phyloP scores from a whole-genome alignment of 352 stramenopile species.

The Pythium sukuiense region DNA sequence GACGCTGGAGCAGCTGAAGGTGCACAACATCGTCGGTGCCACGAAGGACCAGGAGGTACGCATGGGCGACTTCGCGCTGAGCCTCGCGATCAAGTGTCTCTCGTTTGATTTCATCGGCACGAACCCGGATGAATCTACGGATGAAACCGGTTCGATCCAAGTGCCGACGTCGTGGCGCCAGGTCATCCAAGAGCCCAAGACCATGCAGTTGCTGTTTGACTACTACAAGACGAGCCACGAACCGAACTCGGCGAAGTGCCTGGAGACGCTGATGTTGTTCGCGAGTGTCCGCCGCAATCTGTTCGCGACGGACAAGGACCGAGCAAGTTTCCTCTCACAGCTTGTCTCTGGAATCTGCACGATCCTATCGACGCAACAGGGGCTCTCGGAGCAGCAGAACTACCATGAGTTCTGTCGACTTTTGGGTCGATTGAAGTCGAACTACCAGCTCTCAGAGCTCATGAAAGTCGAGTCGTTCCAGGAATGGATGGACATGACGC shows the following conservation, averaged over 20 bases:
- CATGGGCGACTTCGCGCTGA: conserved; percentile 93
- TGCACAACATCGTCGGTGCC: conserved; percentile 81
- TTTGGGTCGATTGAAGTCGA: conserved; percentile 96
- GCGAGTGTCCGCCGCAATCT: conserved; percentile 95
- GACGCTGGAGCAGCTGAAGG: conserved; percentile 94
- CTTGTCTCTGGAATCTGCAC: conserved; percentile 93
- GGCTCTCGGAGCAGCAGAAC: conserved; percentile 98
- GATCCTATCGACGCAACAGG: conserved; percentile 94
- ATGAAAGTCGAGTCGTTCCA: conserved; percentile 96
- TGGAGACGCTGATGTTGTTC: conserved; percentile 96
- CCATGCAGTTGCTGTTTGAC: conserved; percentile 95
- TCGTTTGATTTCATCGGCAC: conserved; percentile 99
- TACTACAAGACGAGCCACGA: conserved; percentile 94
- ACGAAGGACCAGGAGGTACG: conserved; percentile 89
- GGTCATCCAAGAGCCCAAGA: conserved; percentile 93
- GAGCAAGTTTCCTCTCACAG: conserved; percentile 91
- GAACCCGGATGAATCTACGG: conserved; percentile 97
- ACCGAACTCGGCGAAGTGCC: conserved; percentile 93
- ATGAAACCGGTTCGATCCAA: conserved; percentile 97
- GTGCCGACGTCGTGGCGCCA: conserved; percentile 95
- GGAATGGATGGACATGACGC: conserved; percentile 96
- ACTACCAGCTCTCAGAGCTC: conserved; percentile 97
- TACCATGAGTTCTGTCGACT: conserved; percentile 99
- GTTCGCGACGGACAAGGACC: conserved; percentile 96
- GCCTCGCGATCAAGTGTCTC: conserved; percentile 93